A percentile compares a stretch with the other conserved stretches of the same genome.
These are phyloP conservation scores for Gymnopilus dilepis DNA, from an alignment of 768 basidiomycete genomes.

Conservation along the genomic window DNA sequence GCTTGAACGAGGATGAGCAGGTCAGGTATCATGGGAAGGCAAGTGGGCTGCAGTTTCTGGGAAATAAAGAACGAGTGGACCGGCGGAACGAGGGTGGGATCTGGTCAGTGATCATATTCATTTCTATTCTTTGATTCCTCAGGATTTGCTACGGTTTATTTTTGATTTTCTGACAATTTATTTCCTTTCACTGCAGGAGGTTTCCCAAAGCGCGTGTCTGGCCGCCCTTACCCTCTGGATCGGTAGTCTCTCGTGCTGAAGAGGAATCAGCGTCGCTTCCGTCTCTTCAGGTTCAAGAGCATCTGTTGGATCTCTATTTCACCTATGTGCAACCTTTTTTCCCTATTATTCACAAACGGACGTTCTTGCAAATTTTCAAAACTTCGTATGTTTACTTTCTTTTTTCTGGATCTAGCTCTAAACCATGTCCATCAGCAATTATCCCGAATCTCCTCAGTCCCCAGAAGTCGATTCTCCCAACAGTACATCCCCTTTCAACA, in stretches of 20 bases:
- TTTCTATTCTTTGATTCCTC: slow-evolving; percentile 7
- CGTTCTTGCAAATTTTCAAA: slow-evolving; percentile 66
- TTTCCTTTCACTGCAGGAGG: slow-evolving; percentile 49
- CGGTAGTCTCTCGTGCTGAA: slow-evolving; percentile 34
- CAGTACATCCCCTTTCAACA: slow-evolving; percentile 41
- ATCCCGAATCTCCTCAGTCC: slow-evolving; percentile 23
- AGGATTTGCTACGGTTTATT: slow-evolving; percentile 6
- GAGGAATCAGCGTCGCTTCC: slow-evolving; percentile 58
- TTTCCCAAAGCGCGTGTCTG: slow-evolving; percentile 91
- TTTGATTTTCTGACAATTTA: slow-evolving; percentile 12
- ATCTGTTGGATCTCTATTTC: slow-evolving; percentile 79
- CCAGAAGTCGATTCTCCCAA: slow-evolving; percentile 19
- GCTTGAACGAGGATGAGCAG: slow-evolving; percentile 85
- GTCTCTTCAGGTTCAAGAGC: slow-evolving; percentile 60
- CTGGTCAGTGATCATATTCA: slow-evolving; percentile 51
- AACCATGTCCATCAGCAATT: slow-evolving; percentile 14
- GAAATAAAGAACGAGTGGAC: slow-evolving; percentile 62
- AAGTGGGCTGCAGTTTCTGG: slow-evolving; percentile 78
- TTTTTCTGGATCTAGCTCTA: not conserved
- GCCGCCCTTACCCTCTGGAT: slow-evolving; percentile 61
- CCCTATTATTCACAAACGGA: slow-evolving; percentile 75
- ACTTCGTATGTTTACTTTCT: slow-evolving; percentile 37
- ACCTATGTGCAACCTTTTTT: slow-evolving; percentile 80
- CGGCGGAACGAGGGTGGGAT: slow-evolving; percentile 76
- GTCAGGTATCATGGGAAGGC: slow-evolving; percentile 88